These are phyloP conservation scores for Colletotrichum lini DNA, from an alignment of 2,329 filamentous ascomycete genomes.

Conservation along the genomic window DNA sequence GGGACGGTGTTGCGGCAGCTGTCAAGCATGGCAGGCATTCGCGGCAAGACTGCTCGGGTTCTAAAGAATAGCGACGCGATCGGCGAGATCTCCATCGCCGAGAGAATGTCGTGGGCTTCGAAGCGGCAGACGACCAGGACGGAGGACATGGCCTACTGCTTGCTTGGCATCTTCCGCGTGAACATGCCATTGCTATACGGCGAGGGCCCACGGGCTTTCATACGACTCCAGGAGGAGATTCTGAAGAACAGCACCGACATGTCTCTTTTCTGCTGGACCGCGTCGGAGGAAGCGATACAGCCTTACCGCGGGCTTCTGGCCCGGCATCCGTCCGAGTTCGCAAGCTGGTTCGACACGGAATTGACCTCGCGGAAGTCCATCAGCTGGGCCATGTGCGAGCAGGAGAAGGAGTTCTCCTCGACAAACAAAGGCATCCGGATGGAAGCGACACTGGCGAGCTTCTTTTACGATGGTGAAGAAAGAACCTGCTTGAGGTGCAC, in stretches of 20 bases:
- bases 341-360: slow-evolving; percentile 1
- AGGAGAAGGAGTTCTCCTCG: slow-evolving; percentile 14
- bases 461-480: neutral
- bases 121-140: slow-evolving; percentile 43
- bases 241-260: slow-evolving; percentile 21
- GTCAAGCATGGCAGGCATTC: neutral
- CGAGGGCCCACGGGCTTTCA: slow-evolving; percentile 46
- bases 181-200: slow-evolving; percentile 49
- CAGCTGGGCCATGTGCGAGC: slow-evolving; percentile 16
- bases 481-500: slow-evolving; percentile 8
- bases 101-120: slow-evolving; percentile 48
- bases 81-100: neutral
- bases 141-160: slow-evolving; percentile 48
- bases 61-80: neutral
- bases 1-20: slow-evolving; percentile 1
- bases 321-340: slow-evolving; percentile 15
- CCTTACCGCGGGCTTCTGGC: neutral
- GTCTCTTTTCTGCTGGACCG: slow-evolving; percentile 32
- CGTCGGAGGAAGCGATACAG: neutral
- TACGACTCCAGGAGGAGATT: slow-evolving; percentile 39
- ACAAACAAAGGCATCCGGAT: slow-evolving; percentile 13
- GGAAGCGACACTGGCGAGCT: slow-evolving; percentile 1
- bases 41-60: slow-evolving; percentile 2
- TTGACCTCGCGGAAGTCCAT: slow-evolving; percentile 13
- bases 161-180: slow-evolving; percentile 48